Evolutionary conservation across 371 early-diverging fungal species (phyloP), one percentile per base, ranked within the genome.

Genomic region (Enteropsectra breve): DNA sequence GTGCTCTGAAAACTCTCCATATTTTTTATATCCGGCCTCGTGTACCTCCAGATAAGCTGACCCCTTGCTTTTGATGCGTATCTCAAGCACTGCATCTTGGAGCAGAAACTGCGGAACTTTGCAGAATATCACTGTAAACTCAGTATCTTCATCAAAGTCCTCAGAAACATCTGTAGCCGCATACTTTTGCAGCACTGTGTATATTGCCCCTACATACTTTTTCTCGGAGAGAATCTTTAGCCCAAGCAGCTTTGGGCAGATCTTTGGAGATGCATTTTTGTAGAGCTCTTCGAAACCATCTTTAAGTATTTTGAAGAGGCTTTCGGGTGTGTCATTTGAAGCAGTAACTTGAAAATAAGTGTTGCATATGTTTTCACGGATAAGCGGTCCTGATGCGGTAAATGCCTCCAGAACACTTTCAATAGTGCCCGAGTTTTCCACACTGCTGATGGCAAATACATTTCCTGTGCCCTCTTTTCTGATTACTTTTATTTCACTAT

Each of bases 41-140:
- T 26, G 30, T 32, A 67, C 21, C 28, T n/a, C 26, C 5, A 75
- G 18, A 66, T 77, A 77, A 28, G 61, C 69, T 34, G 73, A 70
- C 49, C 78, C 78, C 40, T 65, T 69, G 0, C 68, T 72, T 43
- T 43, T 30, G 8, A 70, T 47, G 26, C 64, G 55, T 8, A 75
- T 45, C 0, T 75, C 70, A 45, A 70, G 69, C 6, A 70, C 28
- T 52, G 73, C 59, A 21, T 23, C 21, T 45, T 66, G 26, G 49
- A 76, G 72, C 15, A 30, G 2, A 48, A 64, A 63, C 50, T 68
- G 63, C 1, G 75, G 75, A 48, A 77, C 55, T 1, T 50, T 36
- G 33, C 46, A 38, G 13, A 37, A 38, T 15, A 77, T 37, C 18
- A 72, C 34, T 45, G 59, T 66, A 59, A 77, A 77, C 2, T 52